Percentiles rank a stretch among this genome's conserved stretches.
Evolutionary conservation across 2,329 filamentous ascomycete genomes (phyloP).

Genomic region (Dactylellina drechsleri): DNA sequence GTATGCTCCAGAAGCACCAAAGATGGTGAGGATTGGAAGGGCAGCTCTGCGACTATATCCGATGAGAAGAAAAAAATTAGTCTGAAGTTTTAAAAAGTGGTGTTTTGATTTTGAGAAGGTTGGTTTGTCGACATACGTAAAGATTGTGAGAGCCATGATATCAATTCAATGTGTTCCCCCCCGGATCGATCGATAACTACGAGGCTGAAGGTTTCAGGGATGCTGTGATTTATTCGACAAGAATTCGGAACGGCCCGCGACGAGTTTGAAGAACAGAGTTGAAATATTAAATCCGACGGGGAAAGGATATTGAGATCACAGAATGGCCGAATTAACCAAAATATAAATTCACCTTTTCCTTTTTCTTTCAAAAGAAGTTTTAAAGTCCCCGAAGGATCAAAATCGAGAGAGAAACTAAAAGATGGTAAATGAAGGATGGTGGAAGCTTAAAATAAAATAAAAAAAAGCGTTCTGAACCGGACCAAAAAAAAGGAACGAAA

Average conservation of each 20-base stretch:
- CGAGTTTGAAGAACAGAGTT: neutral
- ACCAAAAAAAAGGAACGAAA: conserved; percentile 3
- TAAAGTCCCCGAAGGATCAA: conserved; percentile 8
- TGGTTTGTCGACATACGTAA: conserved; percentile 28
- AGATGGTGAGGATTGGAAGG: conserved; percentile 47
- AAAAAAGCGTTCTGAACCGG: neutral
- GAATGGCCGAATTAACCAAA: neutral
- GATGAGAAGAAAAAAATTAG: neutral
- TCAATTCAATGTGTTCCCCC: neutral
- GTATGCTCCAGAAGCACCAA: conserved; percentile 50
- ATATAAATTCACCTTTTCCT: no score
- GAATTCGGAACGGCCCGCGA: neutral
- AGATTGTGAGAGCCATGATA: conserved; percentile 47
- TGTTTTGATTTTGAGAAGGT: neutral
- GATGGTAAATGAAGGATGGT: conserved; percentile 4
- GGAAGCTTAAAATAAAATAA: conserved; percentile 46
- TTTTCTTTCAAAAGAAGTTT: neutral
- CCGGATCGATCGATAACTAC: neutral
- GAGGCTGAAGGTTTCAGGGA: neutral
- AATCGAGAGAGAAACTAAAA: neutral
- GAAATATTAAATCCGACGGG: neutral
- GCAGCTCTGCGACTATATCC: conserved; percentile 40
- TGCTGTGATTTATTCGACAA: neutral
- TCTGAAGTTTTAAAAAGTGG: neutral
- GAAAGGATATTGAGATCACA: neutral